Conservation (phyloP, 208 protist species). For the Acanthamoeba triangularis region DNA sequence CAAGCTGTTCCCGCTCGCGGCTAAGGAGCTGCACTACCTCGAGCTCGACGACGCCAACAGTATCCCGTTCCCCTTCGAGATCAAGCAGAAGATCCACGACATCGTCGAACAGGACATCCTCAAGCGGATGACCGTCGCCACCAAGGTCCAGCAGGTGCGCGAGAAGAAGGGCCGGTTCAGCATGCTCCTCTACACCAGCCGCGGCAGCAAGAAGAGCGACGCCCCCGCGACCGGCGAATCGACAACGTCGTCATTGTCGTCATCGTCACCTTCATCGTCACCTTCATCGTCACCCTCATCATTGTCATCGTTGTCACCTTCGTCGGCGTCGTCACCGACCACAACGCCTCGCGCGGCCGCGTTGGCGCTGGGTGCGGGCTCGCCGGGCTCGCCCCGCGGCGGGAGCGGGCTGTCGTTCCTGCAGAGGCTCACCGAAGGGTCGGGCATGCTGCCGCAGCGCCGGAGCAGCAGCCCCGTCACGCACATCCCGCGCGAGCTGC, state of each 20-base stretch:
- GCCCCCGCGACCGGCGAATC: neutral
- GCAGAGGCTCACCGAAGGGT: neutral
- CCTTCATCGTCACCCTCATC: too few species aligned
- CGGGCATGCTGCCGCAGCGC: neutral
- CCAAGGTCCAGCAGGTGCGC: slow-evolving; percentile 25
- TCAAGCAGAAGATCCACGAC: slow-evolving; percentile 66
- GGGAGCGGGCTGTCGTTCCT: neutral
- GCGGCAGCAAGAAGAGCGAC: neutral
- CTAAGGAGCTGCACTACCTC: slow-evolving; percentile 76
- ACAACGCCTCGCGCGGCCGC: neutral
- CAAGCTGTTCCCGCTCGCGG: neutral
- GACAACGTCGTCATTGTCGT: neutral
- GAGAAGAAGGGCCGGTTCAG: slow-evolving; percentile 24
- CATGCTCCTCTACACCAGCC: neutral
- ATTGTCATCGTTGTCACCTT: too few species aligned
- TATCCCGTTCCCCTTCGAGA: slow-evolving; percentile 67
- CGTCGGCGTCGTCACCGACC: too few species aligned
- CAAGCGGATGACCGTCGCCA: slow-evolving; percentile 32
- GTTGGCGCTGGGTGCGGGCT: too few species aligned
- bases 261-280: neutral
- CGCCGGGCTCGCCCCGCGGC: neutral
- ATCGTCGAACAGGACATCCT: slow-evolving; percentile 71
- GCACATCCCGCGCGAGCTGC: neutral
- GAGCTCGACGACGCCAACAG: slow-evolving; percentile 60
- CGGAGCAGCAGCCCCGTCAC: neutral